phyloP scores from a whole-genome alignment of 192 early-diverging fungal genomes.

The Umbelopsis vinacea region DNA sequence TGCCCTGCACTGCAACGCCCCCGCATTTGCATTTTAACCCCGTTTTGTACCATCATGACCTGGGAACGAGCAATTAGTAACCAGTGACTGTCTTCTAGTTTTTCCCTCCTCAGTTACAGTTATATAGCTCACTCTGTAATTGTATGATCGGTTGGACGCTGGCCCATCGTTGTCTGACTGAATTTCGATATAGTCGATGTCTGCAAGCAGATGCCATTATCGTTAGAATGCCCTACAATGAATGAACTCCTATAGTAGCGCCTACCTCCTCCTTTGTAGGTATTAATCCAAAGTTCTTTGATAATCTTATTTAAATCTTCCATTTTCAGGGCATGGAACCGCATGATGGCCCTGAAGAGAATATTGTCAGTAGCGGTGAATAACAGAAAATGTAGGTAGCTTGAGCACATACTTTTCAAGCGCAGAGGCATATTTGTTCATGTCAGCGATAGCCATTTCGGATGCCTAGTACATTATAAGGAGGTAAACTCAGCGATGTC shows the following conservation, averaged over 20 bases:
- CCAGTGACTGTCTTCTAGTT: not conserved
- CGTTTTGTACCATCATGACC: slow-evolving; percentile 93
- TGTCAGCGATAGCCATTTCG: slow-evolving; percentile 78
- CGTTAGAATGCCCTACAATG: not conserved
- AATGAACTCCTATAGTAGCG: not conserved
- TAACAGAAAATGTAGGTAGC: not conserved
- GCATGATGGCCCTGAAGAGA: slow-evolving; percentile 76
- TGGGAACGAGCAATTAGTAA: slow-evolving; percentile 18
- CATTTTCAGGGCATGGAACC: slow-evolving; percentile 94
- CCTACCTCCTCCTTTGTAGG: slow-evolving; percentile 88
- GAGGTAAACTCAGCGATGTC: not conserved
- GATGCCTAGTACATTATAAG: slow-evolving; percentile 50
- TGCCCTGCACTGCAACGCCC: slow-evolving; percentile 97
- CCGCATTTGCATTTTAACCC: slow-evolving; percentile 88
- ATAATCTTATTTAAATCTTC: slow-evolving; percentile 97
- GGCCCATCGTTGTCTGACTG: slow-evolving; percentile 82
- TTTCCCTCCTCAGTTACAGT: not conserved
- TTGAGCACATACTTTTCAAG: slow-evolving; percentile 61
- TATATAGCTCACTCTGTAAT: slow-evolving; percentile 74
- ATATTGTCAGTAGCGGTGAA: slow-evolving; percentile 9
- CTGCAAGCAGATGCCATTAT: slow-evolving; percentile 37
- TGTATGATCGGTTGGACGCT: slow-evolving; percentile 76
- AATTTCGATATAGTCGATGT: slow-evolving; percentile 97
- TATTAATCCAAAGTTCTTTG: slow-evolving; percentile 94
- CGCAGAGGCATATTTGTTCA: slow-evolving; percentile 85